Percentiles rank a stretch among this genome's conserved stretches.
phyloP scores from a whole-genome alignment of 192 early-diverging fungal species.

The Kappamyces sp. region DNA sequence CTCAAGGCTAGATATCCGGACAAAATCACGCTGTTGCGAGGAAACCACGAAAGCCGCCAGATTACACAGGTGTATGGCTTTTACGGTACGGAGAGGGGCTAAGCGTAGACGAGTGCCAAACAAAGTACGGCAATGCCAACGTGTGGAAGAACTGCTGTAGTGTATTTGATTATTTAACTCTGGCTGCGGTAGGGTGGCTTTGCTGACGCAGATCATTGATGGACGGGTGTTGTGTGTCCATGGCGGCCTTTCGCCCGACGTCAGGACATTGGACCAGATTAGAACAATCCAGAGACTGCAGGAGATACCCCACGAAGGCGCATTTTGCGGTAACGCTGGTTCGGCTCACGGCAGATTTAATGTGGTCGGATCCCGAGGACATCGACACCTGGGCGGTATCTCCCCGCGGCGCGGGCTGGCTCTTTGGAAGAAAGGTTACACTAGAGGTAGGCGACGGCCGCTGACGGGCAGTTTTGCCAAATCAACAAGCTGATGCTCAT shows the following conservation, averaged over 20 bases:
- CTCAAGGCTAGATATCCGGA: constrained; percentile 96
- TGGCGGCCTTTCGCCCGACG: constrained; percentile 88
- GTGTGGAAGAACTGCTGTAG: constrained; percentile 95
- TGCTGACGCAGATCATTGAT: constrained; percentile 70
- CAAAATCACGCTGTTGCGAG: constrained; percentile 89
- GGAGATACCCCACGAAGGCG: constrained; percentile 91
- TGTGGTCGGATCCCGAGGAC: constrained; percentile 96
- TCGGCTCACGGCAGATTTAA: constrained; percentile 63
- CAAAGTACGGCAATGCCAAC: constrained; percentile 91
- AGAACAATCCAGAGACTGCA: constrained; percentile 91
- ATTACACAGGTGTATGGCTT: constrained; percentile 97
- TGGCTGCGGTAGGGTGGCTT: constrained; percentile 67
- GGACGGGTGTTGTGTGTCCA: constrained; percentile 89
- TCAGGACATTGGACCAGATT: constrained; percentile 88
- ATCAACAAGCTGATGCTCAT: constrained; percentile 86
- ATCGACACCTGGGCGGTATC: constrained; percentile 88
- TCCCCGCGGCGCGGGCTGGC: constrained; percentile 90
- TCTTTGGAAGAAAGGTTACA: constrained; percentile 92
- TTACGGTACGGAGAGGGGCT: constrained; percentile 54
- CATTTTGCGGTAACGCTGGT: constrained; percentile 65
- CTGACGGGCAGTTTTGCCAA: constrained; percentile 69
- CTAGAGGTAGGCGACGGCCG: constrained; percentile 66
- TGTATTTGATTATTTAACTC: constrained; percentile 86
- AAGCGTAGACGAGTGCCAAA: constrained; percentile 77
- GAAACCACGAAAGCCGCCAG: constrained; percentile 95